Conservation (phyloP, 345 rosid genomes). For the Eucalyptus viminalis region DNA sequence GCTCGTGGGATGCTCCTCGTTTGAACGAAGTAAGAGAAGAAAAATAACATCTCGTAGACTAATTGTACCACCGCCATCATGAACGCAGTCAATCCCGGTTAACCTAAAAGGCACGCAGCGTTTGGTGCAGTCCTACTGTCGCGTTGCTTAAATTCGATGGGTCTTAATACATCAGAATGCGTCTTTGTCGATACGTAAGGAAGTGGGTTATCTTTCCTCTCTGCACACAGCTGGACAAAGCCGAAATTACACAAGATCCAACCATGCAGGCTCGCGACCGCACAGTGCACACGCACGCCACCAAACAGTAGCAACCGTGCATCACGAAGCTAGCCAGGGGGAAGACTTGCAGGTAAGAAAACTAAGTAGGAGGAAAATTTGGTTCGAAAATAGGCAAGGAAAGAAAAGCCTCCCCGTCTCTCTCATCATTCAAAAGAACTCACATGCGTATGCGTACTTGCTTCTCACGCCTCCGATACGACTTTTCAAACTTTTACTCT, state of each 20-base stretch:
- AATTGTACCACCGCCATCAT: not conserved
- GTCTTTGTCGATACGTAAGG: not conserved
- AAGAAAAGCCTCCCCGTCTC: not conserved
- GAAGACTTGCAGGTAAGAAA: conserved; percentile 5
- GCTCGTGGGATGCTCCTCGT: not conserved
- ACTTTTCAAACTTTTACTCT: not conserved
- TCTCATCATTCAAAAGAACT: not conserved
- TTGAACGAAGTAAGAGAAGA: not conserved
- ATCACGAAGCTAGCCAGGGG: not conserved
- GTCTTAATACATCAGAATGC: not conserved
- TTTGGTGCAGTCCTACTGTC: not conserved
- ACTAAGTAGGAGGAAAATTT: not conserved
- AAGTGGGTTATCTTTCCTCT: not conserved
- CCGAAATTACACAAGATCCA: not conserved
- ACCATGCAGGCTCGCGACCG: not conserved
- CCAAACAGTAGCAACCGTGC: not conserved
- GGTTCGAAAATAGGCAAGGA: not conserved
- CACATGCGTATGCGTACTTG: not conserved
- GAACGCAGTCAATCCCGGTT: not conserved
- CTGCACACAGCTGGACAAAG: not conserved
- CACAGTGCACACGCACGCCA: not conserved
- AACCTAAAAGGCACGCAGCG: not conserved
- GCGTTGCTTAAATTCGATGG: not conserved
- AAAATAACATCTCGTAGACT: not conserved
- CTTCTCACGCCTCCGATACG: not conserved